Conservation (phyloP, 805 yeast genomes). For the Starmerella apicola region DNA sequence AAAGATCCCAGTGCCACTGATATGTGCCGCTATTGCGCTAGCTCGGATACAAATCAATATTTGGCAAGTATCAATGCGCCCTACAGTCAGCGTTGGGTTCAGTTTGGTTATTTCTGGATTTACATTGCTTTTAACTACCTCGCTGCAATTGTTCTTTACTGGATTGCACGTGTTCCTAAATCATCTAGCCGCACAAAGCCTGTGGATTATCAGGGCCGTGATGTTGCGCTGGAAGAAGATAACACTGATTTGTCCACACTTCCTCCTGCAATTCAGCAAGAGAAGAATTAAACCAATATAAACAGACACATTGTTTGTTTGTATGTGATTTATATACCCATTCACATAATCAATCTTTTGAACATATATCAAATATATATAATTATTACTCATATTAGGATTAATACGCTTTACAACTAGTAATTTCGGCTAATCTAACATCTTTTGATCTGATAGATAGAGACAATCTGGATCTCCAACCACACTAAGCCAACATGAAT, state of each 20-base stretch:
- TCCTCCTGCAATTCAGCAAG: constrained; percentile 10
- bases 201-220: constrained; percentile 15
- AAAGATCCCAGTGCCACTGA: constrained; percentile 37
- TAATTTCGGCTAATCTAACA: too few relatives aligned
- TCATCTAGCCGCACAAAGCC: constrained; percentile 21
- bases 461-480: too few relatives aligned
- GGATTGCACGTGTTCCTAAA: constrained; percentile 25
- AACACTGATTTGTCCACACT: constrained; percentile 7
- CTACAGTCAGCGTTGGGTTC: constrained; percentile 49
- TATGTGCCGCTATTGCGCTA: constrained; percentile 34
- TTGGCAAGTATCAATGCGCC: constrained; percentile 34
- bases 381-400: too few relatives aligned
- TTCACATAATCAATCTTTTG: background rate
- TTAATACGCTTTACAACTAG: too few relatives aligned
- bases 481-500: too few relatives aligned
- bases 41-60: constrained; percentile 32
- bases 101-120: constrained; percentile 49
- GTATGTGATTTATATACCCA: too few relatives aligned
- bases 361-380: too few relatives aligned
- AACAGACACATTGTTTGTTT: too few relatives aligned
- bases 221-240: constrained; percentile 18
- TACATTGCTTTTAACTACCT: constrained; percentile 44
- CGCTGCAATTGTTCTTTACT: constrained; percentile 25
- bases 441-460: too few relatives aligned
- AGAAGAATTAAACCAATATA: background rate